phyloP scores from a whole-genome alignment of 805 yeast species.

The Ogataea corticis region DNA sequence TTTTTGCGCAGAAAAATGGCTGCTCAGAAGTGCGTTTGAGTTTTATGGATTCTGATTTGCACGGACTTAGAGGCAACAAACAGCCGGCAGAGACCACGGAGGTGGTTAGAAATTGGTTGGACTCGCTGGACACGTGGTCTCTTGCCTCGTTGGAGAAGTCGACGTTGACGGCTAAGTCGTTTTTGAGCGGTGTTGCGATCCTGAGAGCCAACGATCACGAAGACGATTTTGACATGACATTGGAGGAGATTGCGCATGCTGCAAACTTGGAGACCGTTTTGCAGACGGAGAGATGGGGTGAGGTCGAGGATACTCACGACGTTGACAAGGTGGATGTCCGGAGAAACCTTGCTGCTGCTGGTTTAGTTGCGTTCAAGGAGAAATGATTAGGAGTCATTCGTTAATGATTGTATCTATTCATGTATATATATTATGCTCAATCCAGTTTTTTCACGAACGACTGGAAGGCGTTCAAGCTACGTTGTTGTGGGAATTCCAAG shows the following conservation, averaged over 20 bases:
- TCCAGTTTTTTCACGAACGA: conserved; percentile 3
- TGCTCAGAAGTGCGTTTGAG: conserved; percentile 42
- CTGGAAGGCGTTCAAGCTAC: conserved; percentile 7
- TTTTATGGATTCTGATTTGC: conserved; percentile 74
- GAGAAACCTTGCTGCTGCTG: conserved; percentile 79
- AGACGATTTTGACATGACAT: conserved; percentile 37
- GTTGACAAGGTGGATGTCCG: conserved; percentile 91
- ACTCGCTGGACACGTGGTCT: conserved; percentile 67
- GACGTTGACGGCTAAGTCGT: conserved; percentile 82
- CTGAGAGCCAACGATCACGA: conserved; percentile 45
- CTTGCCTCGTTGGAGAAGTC: conserved; percentile 88
- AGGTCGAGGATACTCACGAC: conserved; percentile 97
- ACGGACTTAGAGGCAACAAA: conserved; percentile 78
- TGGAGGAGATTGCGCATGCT: conserved; percentile 73
- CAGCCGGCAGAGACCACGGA: conserved; percentile 62
- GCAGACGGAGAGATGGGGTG: conserved; percentile 95
- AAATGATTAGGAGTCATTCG: background rate
- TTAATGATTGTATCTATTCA: too few species aligned
- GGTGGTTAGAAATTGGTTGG: conserved; percentile 66
- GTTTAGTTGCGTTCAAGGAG: conserved; percentile 47
- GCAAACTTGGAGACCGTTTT: conserved; percentile 79
- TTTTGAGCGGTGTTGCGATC: conserved; percentile 75
- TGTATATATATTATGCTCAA: background rate
- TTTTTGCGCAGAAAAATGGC: conserved; percentile 45
- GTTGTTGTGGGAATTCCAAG: conserved; percentile 16